Evolutionary conservation across 208 protist genomes (phyloP).

Genomic region (Acanthamoeba lenticulata): DNA sequence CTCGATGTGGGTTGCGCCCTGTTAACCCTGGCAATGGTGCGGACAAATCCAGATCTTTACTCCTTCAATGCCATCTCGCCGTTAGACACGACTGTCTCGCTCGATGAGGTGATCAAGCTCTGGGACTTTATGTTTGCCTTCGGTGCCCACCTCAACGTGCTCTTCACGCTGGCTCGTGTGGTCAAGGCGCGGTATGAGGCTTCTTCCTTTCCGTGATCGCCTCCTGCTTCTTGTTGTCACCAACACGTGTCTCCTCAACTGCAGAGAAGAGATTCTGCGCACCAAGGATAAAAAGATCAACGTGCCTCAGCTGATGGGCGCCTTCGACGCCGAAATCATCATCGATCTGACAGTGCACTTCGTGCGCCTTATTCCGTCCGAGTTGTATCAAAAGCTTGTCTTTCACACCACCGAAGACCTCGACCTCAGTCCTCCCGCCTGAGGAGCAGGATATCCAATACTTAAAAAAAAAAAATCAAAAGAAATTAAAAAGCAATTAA

Average conservation of each 20-base stretch:
- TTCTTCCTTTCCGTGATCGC: conserved; percentile 42
- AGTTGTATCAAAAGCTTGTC: conserved; percentile 74
- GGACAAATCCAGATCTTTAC: conserved; percentile 31
- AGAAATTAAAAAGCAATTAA: too few species aligned
- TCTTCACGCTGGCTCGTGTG: conserved; percentile 82
- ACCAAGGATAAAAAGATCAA: conserved; percentile 69
- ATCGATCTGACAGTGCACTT: conserved; percentile 80
- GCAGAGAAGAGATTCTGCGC: conserved; percentile 73
- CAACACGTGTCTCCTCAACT: background rate
- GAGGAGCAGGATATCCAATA: too few species aligned
- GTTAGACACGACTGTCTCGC: conserved; percentile 75
- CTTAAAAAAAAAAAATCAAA: too few species aligned
- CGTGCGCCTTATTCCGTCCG: conserved; percentile 79
- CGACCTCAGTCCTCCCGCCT: too few species aligned
- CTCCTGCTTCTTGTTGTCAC: background rate
- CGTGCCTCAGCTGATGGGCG: conserved; percentile 53
- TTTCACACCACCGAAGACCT: conserved; percentile 29
- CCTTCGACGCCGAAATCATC: conserved; percentile 81
- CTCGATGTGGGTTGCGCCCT: too few species aligned
- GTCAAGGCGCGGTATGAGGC: conserved; percentile 78
- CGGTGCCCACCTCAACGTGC: conserved; percentile 83
- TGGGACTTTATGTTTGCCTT: conserved; percentile 88
- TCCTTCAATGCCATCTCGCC: conserved; percentile 75
- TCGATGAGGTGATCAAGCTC: conserved; percentile 82
- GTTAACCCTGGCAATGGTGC: too few species aligned